phyloP scores from a whole-genome alignment of 805 yeast genomes.

The Zygosaccharomyces pseudorouxii region DNA sequence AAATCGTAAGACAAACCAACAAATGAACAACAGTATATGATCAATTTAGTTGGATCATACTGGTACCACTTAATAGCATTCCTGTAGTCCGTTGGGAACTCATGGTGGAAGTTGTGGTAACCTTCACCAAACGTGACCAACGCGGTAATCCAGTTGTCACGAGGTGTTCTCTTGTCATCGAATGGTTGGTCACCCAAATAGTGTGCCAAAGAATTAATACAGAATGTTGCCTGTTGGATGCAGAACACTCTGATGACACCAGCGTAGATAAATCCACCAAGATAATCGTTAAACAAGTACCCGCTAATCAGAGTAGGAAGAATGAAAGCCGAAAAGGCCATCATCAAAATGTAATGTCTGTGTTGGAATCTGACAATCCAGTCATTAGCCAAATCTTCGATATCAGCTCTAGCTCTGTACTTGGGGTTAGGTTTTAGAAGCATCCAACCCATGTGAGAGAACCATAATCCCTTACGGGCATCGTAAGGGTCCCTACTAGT shows the following conservation, averaged over 20 bases:
- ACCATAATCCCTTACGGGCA: constrained; percentile 81
- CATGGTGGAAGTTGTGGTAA: constrained; percentile 86
- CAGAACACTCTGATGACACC: constrained; percentile 65
- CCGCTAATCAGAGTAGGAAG: constrained; percentile 59
- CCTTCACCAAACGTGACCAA: constrained; percentile 86
- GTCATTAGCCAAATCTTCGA: constrained; percentile 71
- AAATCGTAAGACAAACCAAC: constrained; percentile 68
- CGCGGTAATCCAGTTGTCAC: constrained; percentile 78
- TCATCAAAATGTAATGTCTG: constrained; percentile 62
- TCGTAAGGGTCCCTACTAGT: constrained; percentile 81
- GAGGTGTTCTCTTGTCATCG: constrained; percentile 81
- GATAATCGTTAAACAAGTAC: constrained; percentile 51
- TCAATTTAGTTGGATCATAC: constrained; percentile 74
- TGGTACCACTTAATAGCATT: constrained; percentile 85
- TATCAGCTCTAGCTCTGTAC: constrained; percentile 76
- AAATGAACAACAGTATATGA: constrained; percentile 55
- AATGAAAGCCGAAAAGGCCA: constrained; percentile 57
- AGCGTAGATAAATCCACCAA: constrained; percentile 73
- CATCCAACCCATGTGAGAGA: constrained; percentile 86
- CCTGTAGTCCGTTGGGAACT: constrained; percentile 85
- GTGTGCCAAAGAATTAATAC: constrained; percentile 82
- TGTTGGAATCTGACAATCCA: constrained; percentile 80
- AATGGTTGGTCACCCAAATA: constrained; percentile 85
- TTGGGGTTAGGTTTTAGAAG: constrained; percentile 73
- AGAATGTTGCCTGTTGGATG: constrained; percentile 82